These are phyloP conservation scores for Combretum micranthum DNA, from an alignment of 345 rosid species.

Conservation along the genomic window DNA sequence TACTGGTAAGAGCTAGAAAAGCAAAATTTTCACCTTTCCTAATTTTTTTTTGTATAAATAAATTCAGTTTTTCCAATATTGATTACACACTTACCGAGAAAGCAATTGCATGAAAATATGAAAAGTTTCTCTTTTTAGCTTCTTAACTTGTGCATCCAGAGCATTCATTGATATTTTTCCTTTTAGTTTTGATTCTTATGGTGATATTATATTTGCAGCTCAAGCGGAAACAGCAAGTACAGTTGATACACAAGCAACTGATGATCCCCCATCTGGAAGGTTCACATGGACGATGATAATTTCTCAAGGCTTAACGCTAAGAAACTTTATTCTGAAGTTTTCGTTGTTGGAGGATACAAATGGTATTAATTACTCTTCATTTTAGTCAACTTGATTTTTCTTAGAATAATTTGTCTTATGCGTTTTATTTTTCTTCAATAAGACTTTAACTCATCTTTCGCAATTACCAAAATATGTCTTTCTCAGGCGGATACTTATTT, in stretches of 20 bases:
- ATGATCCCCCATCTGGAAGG: conserved; percentile 46
- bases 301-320: conserved; percentile 42
- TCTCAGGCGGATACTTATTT: conserved; percentile 47
- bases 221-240: conserved; percentile 36
- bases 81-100: no score
- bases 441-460: background rate
- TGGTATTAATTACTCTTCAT: conserved; percentile 24
- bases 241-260: conserved; percentile 37
- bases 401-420: background rate
- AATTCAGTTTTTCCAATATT: no score
- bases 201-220: conserved; percentile 17
- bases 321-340: conserved; percentile 48
- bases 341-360: conserved; percentile 43
- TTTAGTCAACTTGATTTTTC: background rate
- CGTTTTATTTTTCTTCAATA: background rate
- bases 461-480: background rate
- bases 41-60: no score
- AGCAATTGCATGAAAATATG: no score
- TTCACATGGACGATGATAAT: conserved; percentile 51
- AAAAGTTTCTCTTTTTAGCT: no score
- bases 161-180: background rate
- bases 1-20: no score
- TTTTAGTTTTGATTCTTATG: background rate
- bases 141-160: no score
- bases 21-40: no score